Base-by-base conservation (phyloP, 1,284 basidiomycete species). In the Thecaphora thlaspeos region DNA sequence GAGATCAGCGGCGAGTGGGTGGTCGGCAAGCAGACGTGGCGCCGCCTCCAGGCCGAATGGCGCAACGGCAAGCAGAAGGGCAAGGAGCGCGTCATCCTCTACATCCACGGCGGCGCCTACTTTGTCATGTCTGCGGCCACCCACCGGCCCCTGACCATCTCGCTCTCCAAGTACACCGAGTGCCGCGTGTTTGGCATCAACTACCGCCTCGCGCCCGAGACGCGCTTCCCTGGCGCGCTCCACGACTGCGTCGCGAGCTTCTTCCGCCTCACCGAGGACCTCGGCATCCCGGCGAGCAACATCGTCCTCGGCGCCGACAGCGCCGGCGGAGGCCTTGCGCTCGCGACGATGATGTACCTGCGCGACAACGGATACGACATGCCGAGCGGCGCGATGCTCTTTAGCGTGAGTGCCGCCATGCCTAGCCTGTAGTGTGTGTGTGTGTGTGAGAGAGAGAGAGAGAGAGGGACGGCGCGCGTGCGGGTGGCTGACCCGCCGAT, bases 141-240 rank as follows among this genome's bases (percentile, higher is more conserved):
- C 0, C 92, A 96, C 78, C 84, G 94, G 40, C 82, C 91, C 40
- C 84, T 98, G 55, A 94, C 93, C 10, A 91, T 97, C 67, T 89
- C 90, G 8, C 81, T 97, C 50, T 89, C 91, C 32, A 93, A 94
- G 76, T 88, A 88, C 69, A 87, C 89, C 30, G 89, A 93, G 72
- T 87, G 91, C 26, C 86, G 95, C 30, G 87, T 97, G n/a, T 97
- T 97, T 79, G 90, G 90, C n/a, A 82, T 97, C 68, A 92, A 97
- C 77, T 98, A 98, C 79, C 88, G 94, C 18, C 83, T 98, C 26
- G 93, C 94, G 0, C 94, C 94, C 1, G 94, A 96, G 78, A 90
- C 91, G 8, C 83, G 85, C 28, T 98, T 98, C 79, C 94, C 94
- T 0, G 90, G 93, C 0, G 89, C 92, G 23, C 82, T 98, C 8